phyloP scores from a whole-genome alignment of 345 rosid genomes.

The Rhodomyrtus tomentosa region DNA sequence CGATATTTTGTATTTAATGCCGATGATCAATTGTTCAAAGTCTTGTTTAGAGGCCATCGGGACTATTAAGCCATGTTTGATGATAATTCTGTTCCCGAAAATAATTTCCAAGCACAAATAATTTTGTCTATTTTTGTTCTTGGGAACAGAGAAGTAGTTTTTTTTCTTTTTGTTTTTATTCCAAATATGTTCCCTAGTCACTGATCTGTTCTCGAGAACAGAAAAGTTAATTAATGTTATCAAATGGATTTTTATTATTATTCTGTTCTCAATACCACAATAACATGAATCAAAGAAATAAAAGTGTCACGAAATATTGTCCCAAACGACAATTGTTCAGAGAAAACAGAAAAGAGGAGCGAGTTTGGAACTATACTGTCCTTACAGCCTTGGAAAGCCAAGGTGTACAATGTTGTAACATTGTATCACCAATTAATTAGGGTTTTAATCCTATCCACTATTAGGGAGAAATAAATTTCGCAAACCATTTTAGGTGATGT shows the following conservation, averaged over 20 bases:
- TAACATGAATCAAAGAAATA: no score
- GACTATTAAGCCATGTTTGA: not conserved
- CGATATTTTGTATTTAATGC: not conserved
- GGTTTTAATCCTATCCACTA: not conserved
- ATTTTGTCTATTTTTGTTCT: no score
- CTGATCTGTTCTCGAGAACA: no score
- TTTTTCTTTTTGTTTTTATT: no score
- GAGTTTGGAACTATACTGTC: not conserved
- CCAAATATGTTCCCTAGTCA: no score
- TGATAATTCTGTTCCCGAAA: no score
- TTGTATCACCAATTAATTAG: not conserved
- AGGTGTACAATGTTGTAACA: not conserved
- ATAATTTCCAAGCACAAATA: no score
- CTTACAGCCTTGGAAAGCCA: not conserved
- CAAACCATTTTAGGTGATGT: not conserved
- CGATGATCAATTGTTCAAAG: not conserved
- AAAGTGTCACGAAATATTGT: no score
- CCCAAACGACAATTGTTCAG: not conserved
- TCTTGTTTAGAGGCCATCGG: fast-evolving
- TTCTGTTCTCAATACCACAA: no score
- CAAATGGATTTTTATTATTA: no score
- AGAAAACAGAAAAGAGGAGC: not conserved
- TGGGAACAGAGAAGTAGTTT: no score
- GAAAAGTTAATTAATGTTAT: no score
- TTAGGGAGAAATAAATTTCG: not conserved